Evolutionary conservation across 768 basidiomycete species (phyloP).

Genomic region (Kwoniella botswanensis): DNA sequence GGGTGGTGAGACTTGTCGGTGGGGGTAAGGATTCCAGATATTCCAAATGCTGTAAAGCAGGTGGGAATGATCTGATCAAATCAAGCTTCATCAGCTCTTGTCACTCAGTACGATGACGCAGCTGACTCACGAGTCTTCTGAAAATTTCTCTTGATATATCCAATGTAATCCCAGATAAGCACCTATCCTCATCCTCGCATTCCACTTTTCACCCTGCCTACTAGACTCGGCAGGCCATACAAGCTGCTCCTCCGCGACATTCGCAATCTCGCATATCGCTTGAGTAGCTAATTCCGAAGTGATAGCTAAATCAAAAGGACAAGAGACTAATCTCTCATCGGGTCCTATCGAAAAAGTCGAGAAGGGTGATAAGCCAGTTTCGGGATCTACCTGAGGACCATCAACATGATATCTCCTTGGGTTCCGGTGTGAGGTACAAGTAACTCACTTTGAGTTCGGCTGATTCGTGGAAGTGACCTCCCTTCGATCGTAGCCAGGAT

Average conservation of each 20-base stretch:
- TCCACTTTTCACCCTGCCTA: conserved; percentile 38
- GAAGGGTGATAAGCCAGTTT: conserved; percentile 50
- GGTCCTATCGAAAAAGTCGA: conserved; percentile 31
- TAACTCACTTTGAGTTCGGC: conserved; percentile 24
- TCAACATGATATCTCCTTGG: neutral
- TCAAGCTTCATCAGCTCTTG: conserved; percentile 5
- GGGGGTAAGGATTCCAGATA: conserved; percentile 75
- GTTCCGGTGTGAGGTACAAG: neutral
- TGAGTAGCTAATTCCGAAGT: conserved; percentile 47
- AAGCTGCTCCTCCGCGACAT: conserved; percentile 19
- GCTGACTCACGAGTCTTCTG: neutral
- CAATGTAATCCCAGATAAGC: conserved; percentile 56
- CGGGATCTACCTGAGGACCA: conserved; percentile 20
- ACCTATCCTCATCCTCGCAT: conserved; percentile 47
- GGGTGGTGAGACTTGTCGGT: conserved; percentile 67
- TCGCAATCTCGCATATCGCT: conserved; percentile 28
- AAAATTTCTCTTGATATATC: conserved; percentile 23
- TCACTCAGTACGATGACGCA: neutral
- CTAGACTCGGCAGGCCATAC: conserved; percentile 28
- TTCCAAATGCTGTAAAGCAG: conserved; percentile 57
- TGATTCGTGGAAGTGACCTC: conserved; percentile 17
- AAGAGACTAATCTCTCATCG: conserved; percentile 47
- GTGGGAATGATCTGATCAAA: conserved; percentile 11
- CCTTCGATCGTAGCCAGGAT: conserved; percentile 18
- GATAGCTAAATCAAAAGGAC: conserved; percentile 57